Base-by-base conservation (phyloP, 2,329 filamentous ascomycete species). In the Botrytis hyacinthi region DNA sequence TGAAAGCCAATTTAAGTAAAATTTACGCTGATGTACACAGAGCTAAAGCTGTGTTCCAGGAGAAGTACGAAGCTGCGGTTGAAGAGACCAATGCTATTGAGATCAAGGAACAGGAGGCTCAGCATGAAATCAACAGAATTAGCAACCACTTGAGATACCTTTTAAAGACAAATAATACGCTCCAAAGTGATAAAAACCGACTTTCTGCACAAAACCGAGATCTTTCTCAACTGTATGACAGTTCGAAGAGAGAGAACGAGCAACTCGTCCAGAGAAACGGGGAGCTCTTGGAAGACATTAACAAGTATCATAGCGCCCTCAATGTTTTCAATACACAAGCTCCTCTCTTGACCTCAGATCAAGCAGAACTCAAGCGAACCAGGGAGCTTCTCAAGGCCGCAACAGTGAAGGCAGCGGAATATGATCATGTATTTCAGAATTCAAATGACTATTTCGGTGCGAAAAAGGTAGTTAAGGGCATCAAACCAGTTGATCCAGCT, bases 81-180 rank as follows among this genome's bases (percentile, higher is more conserved):
- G 5, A n/a, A n/a, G 12, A 29, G 12, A 29, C 4, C 0, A 1
- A 51, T 14, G 48, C 22, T n/a, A 26, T 14, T n/a, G 22, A n/a
- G 22, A 14, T 14, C 26, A 5, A 14, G 48, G 48, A n/a, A 51
- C 0, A 12, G 46, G 10, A 1, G 12, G 10, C 46, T 26, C 46
- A 22, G 9, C 1, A 26, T 9, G 46, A 48, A 8, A 26, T 12
- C 4, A 12, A 5, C 9, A 48, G 10, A 26, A 5, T 26, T 8
- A 48, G 20, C 26, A 1, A 48, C 3, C 0, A 10, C 1, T 4
- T 48, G 46, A 4, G 2, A 22, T 0, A 10, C 8, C 22, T 4
- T 5, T 48, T 48, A 26, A 3, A 48, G 22, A 12, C 22, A 26
- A n/a, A 12, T 51, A 10, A 51, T n/a, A 1, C 14, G 48, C 48